Percentiles rank a stretch among this genome's conserved stretches.
Evolutionary conservation across 805 yeast species (phyloP).

Genomic region (Zygoascus tannicola): DNA sequence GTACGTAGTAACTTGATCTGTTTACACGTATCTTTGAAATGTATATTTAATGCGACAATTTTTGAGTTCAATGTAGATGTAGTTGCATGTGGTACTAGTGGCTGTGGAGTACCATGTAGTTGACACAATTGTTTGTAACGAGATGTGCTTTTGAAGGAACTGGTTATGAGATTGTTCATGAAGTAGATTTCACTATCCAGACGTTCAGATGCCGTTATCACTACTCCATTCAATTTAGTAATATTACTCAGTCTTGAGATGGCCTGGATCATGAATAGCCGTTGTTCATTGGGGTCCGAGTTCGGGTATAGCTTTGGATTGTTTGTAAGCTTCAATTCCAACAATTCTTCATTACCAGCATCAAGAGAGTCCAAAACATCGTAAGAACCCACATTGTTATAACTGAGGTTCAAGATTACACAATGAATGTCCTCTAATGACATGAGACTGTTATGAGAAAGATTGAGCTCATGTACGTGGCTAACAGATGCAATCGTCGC

Average conservation of each 20-base stretch:
- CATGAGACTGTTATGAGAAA: slow-evolving; percentile 29
- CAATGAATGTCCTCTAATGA: neutral
- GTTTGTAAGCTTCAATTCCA: neutral
- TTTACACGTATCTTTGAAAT: neutral
- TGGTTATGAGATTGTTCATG: slow-evolving; percentile 36
- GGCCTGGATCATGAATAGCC: slow-evolving; percentile 13
- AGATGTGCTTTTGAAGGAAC: slow-evolving; percentile 17
- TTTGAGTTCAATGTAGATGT: slow-evolving; percentile 13
- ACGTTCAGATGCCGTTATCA: slow-evolving; percentile 39
- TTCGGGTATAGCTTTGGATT: neutral
- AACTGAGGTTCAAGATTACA: slow-evolving; percentile 39
- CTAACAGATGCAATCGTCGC: neutral
- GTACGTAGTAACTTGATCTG: slow-evolving; percentile 21
- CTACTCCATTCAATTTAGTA: slow-evolving; percentile 48
- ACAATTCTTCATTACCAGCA: neutral
- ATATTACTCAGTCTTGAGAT: slow-evolving; percentile 40
- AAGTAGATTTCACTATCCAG: slow-evolving; percentile 61
- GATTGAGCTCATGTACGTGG: slow-evolving; percentile 23
- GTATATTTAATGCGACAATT: slow-evolving; percentile 15
- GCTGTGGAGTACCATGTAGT: slow-evolving; percentile 28
- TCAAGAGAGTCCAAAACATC: too few species aligned
- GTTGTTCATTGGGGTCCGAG: neutral
- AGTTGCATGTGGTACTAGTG: neutral
- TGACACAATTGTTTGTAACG: slow-evolving; percentile 35
- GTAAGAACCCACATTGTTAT: slow-evolving; percentile 43